Evolutionary conservation across 169 alveolate species (phyloP).

Genomic region (Eimeria tenella): DNA sequence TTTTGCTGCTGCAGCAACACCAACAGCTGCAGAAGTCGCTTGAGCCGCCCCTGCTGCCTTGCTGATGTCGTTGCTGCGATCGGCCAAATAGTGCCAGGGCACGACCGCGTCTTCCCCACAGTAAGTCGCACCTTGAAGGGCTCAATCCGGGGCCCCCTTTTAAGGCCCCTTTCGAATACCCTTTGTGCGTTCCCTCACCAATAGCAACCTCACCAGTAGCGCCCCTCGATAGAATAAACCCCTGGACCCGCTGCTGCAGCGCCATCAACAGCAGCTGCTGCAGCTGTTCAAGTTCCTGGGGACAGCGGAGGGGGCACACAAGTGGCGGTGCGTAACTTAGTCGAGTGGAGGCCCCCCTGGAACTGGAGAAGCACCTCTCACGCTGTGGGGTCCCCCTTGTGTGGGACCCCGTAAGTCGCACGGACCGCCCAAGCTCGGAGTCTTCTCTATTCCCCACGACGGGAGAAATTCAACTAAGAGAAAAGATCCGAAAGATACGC

Average conservation of each 20-base stretch:
- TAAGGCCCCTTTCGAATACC: neutral
- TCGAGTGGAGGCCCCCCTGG: too few relatives aligned
- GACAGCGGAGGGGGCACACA: neutral
- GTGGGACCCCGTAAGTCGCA: too few relatives aligned
- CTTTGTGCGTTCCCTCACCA: neutral
- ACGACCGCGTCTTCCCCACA: neutral
- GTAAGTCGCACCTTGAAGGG: neutral
- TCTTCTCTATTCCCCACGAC: too few relatives aligned
- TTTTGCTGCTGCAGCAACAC: neutral
- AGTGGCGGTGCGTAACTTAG: neutral
- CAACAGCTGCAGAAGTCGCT: too few relatives aligned
- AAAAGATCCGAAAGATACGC: too few relatives aligned
- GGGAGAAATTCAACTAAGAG: too few relatives aligned
- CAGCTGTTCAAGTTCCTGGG: neutral
- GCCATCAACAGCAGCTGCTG: neutral
- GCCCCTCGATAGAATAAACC: neutral
- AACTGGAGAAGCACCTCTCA: too few relatives aligned
- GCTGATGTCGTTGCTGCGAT: neutral
- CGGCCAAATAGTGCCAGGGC: neutral
- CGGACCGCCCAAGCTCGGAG: too few relatives aligned
- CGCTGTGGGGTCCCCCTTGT: too few relatives aligned
- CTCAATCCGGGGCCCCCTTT: neutral
- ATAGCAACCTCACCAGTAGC: too few relatives aligned
- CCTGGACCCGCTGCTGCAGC: neutral
- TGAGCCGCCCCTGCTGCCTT: neutral